Evolutionary conservation across 2,329 filamentous ascomycete species (phyloP), one percentile per base, ranked within the genome.

Genomic region (Xenoacremonium recifei): DNA sequence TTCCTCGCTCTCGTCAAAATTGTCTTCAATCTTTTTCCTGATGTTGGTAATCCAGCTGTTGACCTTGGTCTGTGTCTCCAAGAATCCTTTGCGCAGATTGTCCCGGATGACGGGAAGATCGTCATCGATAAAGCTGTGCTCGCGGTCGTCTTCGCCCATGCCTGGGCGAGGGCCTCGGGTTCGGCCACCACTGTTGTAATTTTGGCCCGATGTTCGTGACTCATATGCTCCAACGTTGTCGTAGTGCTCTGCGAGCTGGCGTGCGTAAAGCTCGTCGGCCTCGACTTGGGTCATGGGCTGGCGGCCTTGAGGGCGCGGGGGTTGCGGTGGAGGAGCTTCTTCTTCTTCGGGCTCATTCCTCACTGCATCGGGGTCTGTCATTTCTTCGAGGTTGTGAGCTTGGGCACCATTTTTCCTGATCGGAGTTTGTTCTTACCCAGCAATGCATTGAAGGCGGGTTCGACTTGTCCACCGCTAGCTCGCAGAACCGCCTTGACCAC

Each of bases 401-500:
- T 31, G n/a, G n/a, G 10, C 19, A 2, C 12, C 13, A 6, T 41
- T 11, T n/a, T 18, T 4, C 15, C 3, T 23, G 6, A 6, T 11
- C 12, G 20, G 18, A n/a, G 9, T 17, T 10, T 12, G 15, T 27
- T 15, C 58, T 48, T 74, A 89, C 88, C 87, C 33, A 99, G 76
- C 32, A 99, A 77, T 25, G 93, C 93, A 69, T 96, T 93, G 70
- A 99, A 99, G 12, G 93, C 92, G 21, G 89, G 87, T 66, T 99
- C 93, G 35, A 97, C 84, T 58, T 85, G 82, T 45, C 91, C 92
- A 44, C 84, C 78, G 64, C 93, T 97, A 12, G 93, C 93, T 18
- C 80, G 77, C 50, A 99, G 70, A 1, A 99, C 87, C 21, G 93
- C 93, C 66, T 85, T 95, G 65, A 99, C 80, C 35, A 99, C 86